These are phyloP conservation scores for Calvatia gigantea DNA, from an alignment of 768 basidiomycete species.

Conservation along the genomic window DNA sequence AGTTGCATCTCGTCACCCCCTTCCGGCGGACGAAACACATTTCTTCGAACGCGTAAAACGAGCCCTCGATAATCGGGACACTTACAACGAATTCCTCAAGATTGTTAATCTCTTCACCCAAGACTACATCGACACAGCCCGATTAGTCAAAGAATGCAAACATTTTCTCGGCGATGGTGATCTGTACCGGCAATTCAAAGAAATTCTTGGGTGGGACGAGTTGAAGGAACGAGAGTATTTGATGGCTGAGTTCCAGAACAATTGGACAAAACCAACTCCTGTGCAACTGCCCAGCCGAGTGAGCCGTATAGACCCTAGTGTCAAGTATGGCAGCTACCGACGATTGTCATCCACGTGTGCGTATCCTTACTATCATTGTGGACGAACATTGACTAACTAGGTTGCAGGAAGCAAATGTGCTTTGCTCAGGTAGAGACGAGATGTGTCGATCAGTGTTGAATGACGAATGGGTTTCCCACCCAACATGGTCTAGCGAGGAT, in stretches of 20 bases:
- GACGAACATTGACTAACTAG: background rate
- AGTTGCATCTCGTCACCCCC: constrained; percentile 24
- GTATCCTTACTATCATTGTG: constrained; percentile 26
- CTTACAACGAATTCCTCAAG: constrained; percentile 93
- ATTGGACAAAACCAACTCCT: constrained; percentile 49
- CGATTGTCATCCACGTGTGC: constrained; percentile 73
- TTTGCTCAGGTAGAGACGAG: constrained; percentile 93
- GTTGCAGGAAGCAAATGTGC: constrained; percentile 74
- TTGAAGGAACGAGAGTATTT: constrained; percentile 56
- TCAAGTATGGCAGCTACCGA: constrained; percentile 87
- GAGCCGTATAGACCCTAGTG: constrained; percentile 62
- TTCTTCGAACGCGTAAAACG: constrained; percentile 93
- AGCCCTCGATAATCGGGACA: constrained; percentile 66
- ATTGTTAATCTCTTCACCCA: constrained; percentile 93
- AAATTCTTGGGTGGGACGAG: constrained; percentile 87
- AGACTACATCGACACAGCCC: constrained; percentile 84
- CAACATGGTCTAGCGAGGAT: constrained; percentile 93
- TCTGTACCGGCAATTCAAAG: constrained; percentile 76
- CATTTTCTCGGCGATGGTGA: constrained; percentile 78
- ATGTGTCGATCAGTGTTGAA: constrained; percentile 97
- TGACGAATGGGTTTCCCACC: constrained; percentile 98
- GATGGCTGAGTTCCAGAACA: constrained; percentile 44
- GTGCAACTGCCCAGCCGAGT: constrained; percentile 40
- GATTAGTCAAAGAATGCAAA: constrained; percentile 76
- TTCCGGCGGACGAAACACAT: constrained; percentile 48